Evolutionary conservation across 163 green algal genomes (phyloP).

Genomic region (Coccomyxa subellipsoidea): DNA sequence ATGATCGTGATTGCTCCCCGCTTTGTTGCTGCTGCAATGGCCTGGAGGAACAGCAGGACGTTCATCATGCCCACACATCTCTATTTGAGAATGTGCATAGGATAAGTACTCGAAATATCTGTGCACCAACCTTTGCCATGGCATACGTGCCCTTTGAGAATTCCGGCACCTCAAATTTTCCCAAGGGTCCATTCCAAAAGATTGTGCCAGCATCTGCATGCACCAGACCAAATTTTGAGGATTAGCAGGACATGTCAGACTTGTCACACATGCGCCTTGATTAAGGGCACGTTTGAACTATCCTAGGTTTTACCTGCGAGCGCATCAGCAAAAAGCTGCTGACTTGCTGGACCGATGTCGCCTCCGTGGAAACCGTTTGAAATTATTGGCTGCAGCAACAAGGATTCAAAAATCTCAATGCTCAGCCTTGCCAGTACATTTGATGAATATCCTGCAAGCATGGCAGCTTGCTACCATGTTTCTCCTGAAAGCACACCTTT

Average conservation of each 20-base stretch:
- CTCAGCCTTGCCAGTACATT: too few species aligned
- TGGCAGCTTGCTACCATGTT: too few species aligned
- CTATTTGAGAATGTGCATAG: too few species aligned
- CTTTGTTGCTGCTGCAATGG: slow-evolving; percentile 78
- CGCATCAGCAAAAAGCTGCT: slow-evolving; percentile 71
- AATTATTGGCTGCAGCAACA: slow-evolving; percentile 35
- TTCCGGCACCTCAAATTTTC: slow-evolving; percentile 94
- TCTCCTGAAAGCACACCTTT: too few species aligned
- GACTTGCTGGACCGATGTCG: slow-evolving; percentile 61
- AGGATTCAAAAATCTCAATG: too few species aligned
- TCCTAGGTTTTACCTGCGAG: slow-evolving; percentile 62
- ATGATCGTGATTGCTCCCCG: slow-evolving; percentile 95
- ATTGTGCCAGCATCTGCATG: slow-evolving; percentile 93
- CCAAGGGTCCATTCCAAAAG: slow-evolving; percentile 98
- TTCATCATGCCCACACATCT: too few species aligned
- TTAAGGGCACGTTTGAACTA: not conserved
- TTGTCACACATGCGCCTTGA: not conserved
- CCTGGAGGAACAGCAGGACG: slow-evolving; percentile 15
- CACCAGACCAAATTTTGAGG: not conserved
- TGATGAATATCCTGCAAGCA: too few species aligned
- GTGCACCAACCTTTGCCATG: slow-evolving; percentile 51
- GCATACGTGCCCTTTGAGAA: slow-evolving; percentile 86
- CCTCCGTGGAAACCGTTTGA: slow-evolving; percentile 90
- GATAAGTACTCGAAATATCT: too few species aligned
- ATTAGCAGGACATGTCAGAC: too few species aligned